phyloP scores from a whole-genome alignment of 2,329 filamentous ascomycete species.

The Claviceps maximensis region DNA sequence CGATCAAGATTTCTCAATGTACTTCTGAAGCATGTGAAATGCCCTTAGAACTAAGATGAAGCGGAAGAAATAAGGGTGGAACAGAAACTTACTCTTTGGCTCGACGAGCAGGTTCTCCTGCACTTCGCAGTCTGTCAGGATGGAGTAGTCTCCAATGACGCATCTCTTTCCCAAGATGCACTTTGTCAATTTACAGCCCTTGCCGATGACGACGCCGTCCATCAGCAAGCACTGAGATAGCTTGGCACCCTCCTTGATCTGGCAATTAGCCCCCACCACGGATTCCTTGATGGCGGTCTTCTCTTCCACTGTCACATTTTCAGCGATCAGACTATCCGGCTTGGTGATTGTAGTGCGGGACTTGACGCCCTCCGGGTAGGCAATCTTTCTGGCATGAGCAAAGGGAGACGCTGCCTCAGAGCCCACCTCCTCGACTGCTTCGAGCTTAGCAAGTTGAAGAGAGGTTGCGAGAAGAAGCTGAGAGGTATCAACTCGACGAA shows the following conservation, averaged over 20 bases:
- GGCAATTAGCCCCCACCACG: slow-evolving; percentile 77
- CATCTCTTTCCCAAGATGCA: slow-evolving; percentile 75
- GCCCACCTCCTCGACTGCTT: slow-evolving; percentile 52
- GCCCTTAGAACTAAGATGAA: no score
- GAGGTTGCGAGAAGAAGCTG: slow-evolving; percentile 71
- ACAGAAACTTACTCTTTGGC: slow-evolving; percentile 43
- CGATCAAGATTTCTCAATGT: not conserved
- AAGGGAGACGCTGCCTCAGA: slow-evolving; percentile 52
- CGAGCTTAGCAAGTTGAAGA: slow-evolving; percentile 74
- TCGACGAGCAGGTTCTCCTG: slow-evolving; percentile 82
- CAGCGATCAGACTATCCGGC: slow-evolving; percentile 68
- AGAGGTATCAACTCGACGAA: slow-evolving; percentile 80
- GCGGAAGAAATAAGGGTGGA: not conserved
- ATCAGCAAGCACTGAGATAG: slow-evolving; percentile 81
- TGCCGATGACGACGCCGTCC: slow-evolving; percentile 79
- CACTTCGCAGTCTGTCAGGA: slow-evolving; percentile 82
- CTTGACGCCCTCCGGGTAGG: slow-evolving; percentile 71
- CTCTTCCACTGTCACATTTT: slow-evolving; percentile 80
- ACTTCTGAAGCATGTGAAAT: not conserved
- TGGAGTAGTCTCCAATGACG: slow-evolving; percentile 67
- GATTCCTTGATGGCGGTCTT: slow-evolving; percentile 87
- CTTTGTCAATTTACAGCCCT: slow-evolving; percentile 71
- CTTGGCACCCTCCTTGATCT: slow-evolving; percentile 74
- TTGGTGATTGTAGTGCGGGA: slow-evolving; percentile 69
- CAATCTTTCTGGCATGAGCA: slow-evolving; percentile 66